Evolutionary conservation across 1,284 basidiomycete genomes (phyloP).

Genomic region (Pseudozyma thailandica): DNA sequence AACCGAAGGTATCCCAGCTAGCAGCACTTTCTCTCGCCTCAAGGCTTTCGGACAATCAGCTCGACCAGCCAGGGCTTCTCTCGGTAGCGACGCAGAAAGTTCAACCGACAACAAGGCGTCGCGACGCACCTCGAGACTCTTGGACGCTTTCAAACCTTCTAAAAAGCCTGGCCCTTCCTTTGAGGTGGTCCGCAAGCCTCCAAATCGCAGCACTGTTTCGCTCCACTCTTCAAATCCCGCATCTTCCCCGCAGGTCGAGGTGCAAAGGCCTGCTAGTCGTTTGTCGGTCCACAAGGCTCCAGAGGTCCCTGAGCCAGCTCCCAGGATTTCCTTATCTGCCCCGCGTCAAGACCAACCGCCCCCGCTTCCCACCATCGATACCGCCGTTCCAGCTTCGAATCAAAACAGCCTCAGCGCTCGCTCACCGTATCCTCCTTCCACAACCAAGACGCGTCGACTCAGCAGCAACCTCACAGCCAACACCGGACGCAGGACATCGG

Average conservation of each 20-base stretch:
- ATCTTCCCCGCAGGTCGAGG: constrained; percentile 12
- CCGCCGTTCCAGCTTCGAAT: neutral
- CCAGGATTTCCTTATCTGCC: constrained; percentile 26
- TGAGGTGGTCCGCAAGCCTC: constrained; percentile 48
- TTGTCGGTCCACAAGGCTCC: constrained; percentile 7
- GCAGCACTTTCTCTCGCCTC: constrained; percentile 32
- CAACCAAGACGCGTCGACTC: constrained; percentile 18
- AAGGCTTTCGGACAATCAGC: constrained; percentile 20
- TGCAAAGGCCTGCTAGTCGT: constrained; percentile 6
- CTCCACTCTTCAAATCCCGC: constrained; percentile 27
- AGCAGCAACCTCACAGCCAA: constrained; percentile 5
- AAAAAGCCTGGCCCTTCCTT: constrained; percentile 38
- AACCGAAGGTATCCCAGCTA: constrained; percentile 6
- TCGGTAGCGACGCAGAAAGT: constrained; percentile 15
- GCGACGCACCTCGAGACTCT: constrained; percentile 24
- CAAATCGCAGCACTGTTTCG: constrained; percentile 33
- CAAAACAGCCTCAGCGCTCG: constrained; percentile 10
- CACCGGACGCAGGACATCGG: constrained; percentile 18
- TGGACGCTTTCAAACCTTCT: constrained; percentile 45
- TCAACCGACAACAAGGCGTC: constrained; percentile 15
- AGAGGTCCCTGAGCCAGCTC: constrained; percentile 12
- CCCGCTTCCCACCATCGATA: neutral
- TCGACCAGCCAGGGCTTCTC: constrained; percentile 10
- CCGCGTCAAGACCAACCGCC: constrained; percentile 2
- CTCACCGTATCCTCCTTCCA: constrained; percentile 21